Evolutionary conservation across 768 basidiomycete genomes (phyloP).

Genomic region (Suillus placidus): DNA sequence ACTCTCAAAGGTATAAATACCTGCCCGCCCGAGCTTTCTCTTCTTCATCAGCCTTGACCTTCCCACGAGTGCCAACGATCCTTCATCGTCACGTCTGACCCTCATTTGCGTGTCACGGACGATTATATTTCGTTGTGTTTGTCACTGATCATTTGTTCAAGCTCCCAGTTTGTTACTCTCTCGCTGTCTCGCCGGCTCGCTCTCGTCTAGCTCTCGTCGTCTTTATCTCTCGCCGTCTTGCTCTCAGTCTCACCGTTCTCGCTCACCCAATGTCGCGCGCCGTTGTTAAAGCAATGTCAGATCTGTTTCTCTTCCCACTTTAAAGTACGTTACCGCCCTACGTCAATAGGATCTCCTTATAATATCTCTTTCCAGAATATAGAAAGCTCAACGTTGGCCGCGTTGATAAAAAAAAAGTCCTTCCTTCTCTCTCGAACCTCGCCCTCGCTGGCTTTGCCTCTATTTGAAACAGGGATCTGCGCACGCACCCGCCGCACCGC

Average conservation of each 20-base stretch:
- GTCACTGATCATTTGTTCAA: not conserved
- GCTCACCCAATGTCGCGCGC: not conserved
- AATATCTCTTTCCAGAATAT: not conserved
- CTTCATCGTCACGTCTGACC: not conserved
- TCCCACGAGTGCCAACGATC: not conserved
- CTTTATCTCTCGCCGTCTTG: not conserved
- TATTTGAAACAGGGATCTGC: not conserved
- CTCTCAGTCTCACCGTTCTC: not conserved
- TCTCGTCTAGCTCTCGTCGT: not conserved
- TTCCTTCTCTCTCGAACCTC: not conserved
- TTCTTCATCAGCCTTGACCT: conserved; percentile 4
- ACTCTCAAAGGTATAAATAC: not conserved
- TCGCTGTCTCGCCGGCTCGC: not conserved
- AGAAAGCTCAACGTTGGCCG: not conserved
- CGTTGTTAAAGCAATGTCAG: not conserved
- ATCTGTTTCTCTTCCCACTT: not conserved
- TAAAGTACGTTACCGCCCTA: not conserved
- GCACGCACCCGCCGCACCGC: not conserved
- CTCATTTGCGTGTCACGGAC: not conserved
- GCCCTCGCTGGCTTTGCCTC: not conserved
- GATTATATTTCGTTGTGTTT: not conserved
- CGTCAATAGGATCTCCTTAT: not conserved
- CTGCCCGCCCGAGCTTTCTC: not conserved
- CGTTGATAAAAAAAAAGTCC: not conserved
- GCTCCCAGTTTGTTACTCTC: not conserved